phyloP scores from a whole-genome alignment of 306 rosid species.

The Sicyos edulis region DNA sequence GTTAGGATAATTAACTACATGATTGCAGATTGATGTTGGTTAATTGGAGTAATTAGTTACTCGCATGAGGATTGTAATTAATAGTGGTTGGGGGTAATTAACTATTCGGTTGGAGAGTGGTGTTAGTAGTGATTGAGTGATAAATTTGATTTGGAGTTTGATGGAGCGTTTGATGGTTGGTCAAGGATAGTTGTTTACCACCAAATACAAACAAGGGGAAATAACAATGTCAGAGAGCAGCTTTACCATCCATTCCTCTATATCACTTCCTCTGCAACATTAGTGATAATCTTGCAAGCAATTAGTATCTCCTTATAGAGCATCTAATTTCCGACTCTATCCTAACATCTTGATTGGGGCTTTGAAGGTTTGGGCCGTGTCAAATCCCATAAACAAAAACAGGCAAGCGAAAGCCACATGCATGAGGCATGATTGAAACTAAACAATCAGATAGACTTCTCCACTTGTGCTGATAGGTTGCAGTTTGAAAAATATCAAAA shows the following conservation, averaged over 20 bases:
- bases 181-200: too few relatives aligned
- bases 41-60: too few relatives aligned
- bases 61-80: too few relatives aligned
- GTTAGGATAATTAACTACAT: too few relatives aligned
- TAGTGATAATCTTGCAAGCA: constrained; percentile 25
- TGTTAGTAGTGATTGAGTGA: too few relatives aligned
- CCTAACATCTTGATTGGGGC: neutral
- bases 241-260: constrained; percentile 29
- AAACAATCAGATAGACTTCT: neutral
- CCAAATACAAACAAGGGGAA: too few relatives aligned
- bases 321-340: neutral
- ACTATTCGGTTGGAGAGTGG: too few relatives aligned
- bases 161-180: too few relatives aligned
- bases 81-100: too few relatives aligned
- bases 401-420: neutral
- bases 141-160: too few relatives aligned
- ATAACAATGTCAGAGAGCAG: constrained; percentile 63
- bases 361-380: neutral
- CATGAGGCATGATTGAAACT: neutral
- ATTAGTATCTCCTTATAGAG: constrained; percentile 9
- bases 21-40: too few relatives aligned
- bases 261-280: constrained; percentile 79
- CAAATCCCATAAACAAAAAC: neutral
- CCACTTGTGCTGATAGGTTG: neutral
- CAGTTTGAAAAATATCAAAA: neutral